Conservation (phyloP, 1,284 basidiomycete genomes). For the Serendipita sp. region DNA sequence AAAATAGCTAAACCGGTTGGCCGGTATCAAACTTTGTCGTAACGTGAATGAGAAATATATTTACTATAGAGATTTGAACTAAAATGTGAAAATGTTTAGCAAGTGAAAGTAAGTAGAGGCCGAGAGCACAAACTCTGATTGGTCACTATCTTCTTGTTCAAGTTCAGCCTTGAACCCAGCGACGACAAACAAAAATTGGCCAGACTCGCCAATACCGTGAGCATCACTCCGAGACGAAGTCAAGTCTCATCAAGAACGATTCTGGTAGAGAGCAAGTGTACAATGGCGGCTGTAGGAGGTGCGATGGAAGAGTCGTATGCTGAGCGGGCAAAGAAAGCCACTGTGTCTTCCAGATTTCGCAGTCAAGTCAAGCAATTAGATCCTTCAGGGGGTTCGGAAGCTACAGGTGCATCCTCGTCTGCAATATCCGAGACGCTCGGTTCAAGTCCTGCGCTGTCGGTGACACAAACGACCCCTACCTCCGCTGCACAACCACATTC, state of each 20-base stretch:
- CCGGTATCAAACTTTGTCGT: background rate
- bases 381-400: background rate
- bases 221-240: background rate
- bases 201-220: background rate
- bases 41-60: too few relatives aligned
- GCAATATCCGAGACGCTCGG: background rate
- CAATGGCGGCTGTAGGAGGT: background rate
- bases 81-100: background rate
- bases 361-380: background rate
- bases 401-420: background rate
- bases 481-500: background rate
- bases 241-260: background rate
- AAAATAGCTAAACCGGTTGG: background rate
- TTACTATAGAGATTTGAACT: too few relatives aligned
- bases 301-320: background rate
- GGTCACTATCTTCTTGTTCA: slow-evolving; percentile 13
- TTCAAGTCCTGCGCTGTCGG: background rate
- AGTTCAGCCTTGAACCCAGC: slow-evolving; percentile 6
- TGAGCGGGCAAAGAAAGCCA: slow-evolving; percentile 1
- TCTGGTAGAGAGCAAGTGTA: background rate
- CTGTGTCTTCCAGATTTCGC: background rate
- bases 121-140: background rate
- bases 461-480: background rate
- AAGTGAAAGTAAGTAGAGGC: too few relatives aligned
- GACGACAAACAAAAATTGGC: background rate